A percentile compares a stretch with the other conserved stretches of the same genome.
These are phyloP conservation scores for Biscogniauxia mediterranea DNA, from an alignment of 2,329 filamentous ascomycete species.

Conservation along the genomic window DNA sequence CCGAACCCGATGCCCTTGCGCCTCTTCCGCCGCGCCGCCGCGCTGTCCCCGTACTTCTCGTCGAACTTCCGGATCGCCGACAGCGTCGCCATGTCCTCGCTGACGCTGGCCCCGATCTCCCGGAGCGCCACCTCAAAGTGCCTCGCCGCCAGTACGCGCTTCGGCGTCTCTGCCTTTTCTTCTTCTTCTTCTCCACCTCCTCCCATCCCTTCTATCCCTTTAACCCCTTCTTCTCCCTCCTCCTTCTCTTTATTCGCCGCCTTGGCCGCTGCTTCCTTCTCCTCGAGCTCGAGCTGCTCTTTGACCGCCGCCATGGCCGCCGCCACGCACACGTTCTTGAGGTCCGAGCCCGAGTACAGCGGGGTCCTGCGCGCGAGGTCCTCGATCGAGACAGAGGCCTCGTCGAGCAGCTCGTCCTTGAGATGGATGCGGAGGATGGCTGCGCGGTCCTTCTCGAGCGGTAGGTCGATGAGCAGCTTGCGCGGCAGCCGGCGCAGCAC, in stretches of 20 bases:
- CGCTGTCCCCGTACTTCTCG: slow-evolving; percentile 86
- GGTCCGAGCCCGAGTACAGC: slow-evolving; percentile 78
- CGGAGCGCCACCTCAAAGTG: slow-evolving; percentile 86
- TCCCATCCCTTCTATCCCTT: background rate
- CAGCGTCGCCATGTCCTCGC: slow-evolving; percentile 87
- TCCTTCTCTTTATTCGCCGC: no score
- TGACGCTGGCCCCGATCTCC: slow-evolving; percentile 90
- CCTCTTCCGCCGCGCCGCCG: slow-evolving; percentile 61
- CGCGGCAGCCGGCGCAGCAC: slow-evolving; percentile 75
- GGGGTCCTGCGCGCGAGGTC: slow-evolving; percentile 66
- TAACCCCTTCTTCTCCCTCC: no score
- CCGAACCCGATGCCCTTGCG: slow-evolving; percentile 59
- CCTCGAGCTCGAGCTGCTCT: slow-evolving; percentile 56
- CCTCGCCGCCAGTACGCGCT: slow-evolving; percentile 59
- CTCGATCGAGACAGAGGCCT: slow-evolving; percentile 55
- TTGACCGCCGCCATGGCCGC: slow-evolving; percentile 77
- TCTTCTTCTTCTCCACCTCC: slow-evolving; percentile 38
- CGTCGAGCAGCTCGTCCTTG: slow-evolving; percentile 62
- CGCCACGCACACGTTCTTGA: slow-evolving; percentile 79
- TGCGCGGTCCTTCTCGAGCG: slow-evolving; percentile 62
- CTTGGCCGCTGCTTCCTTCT: background rate
- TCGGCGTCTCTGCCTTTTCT: slow-evolving; percentile 62
- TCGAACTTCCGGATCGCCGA: slow-evolving; percentile 91
- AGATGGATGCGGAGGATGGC: slow-evolving; percentile 72
- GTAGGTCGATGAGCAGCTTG: slow-evolving; percentile 71